Conservation (phyloP, 2,329 filamentous ascomycete species). For the Monosporascus sp. region DNA sequence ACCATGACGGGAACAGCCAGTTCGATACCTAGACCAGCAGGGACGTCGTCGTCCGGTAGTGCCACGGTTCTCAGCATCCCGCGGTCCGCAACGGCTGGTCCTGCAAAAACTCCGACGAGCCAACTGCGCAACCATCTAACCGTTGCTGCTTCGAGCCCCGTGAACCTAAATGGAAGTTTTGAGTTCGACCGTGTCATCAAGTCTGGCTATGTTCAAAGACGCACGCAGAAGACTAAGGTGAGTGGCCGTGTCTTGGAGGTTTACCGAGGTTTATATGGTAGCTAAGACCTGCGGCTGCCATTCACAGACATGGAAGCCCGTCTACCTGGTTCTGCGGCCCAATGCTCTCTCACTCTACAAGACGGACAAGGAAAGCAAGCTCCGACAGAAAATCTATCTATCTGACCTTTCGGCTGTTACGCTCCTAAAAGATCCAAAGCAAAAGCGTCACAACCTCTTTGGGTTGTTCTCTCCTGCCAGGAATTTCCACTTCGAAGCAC, state of each 20-base stretch:
- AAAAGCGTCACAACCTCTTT: constrained; percentile 81
- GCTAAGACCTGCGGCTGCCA: constrained; percentile 5
- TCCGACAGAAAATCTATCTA: constrained; percentile 81
- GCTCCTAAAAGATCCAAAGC: constrained; percentile 81
- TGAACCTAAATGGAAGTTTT: constrained; percentile 93
- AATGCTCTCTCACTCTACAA: constrained; percentile 92
- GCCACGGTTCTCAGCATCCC: constrained; percentile 22
- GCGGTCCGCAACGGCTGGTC: constrained; percentile 17
- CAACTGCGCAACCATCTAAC: constrained; percentile 39
- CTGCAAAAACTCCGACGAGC: constrained; percentile 18
- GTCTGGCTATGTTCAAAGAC: constrained; percentile 77
- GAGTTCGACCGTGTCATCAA: constrained; percentile 94
- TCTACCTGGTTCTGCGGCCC: constrained; percentile 84
- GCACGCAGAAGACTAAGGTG: constrained; percentile 92
- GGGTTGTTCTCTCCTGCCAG: constrained; percentile 85
- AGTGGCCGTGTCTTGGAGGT: constrained; percentile 8
- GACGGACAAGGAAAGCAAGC: constrained; percentile 80
- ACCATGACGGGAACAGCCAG: constrained; percentile 22
- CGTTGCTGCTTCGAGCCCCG: constrained; percentile 69
- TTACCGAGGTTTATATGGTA: not conserved
- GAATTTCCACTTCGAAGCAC: constrained; percentile 85
- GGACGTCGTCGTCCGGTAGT: constrained; percentile 15
- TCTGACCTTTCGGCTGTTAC: constrained; percentile 89
- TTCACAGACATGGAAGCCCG: constrained; percentile 75
- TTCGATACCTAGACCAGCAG: constrained; percentile 11